Conservation (phyloP, 805 yeast species). For the Pichia paraexigua region DNA sequence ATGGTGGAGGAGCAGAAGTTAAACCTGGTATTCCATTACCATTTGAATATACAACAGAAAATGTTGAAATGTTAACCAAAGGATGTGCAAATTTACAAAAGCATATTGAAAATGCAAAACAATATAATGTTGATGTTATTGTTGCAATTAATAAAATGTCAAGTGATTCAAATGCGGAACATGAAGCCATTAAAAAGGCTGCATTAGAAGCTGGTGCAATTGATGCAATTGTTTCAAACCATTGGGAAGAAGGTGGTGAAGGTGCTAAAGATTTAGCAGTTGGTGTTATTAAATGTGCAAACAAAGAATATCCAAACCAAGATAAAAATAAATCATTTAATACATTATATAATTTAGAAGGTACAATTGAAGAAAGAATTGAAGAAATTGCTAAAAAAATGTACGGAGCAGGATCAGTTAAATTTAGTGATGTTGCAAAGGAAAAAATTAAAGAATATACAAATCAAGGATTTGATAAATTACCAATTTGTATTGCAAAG, state of each 20-base stretch:
- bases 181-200: slow-evolving; percentile 68
- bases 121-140: slow-evolving; percentile 84
- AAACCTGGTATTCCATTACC: slow-evolving; percentile 90
- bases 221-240: slow-evolving; percentile 84
- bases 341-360: slow-evolving; percentile 61
- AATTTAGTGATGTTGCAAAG: slow-evolving; percentile 73
- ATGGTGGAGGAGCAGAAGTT: slow-evolving; percentile 96
- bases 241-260: slow-evolving; percentile 92
- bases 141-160: slow-evolving; percentile 89
- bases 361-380: slow-evolving; percentile 72
- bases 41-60: slow-evolving; percentile 69
- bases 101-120: slow-evolving; percentile 79
- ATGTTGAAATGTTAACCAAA: slow-evolving; percentile 62
- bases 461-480: slow-evolving; percentile 77
- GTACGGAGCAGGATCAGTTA: slow-evolving; percentile 89
- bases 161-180: slow-evolving; percentile 75
- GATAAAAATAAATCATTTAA: slow-evolving; percentile 37
- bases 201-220: slow-evolving; percentile 88
- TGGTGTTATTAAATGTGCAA: slow-evolving; percentile 69
- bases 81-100: slow-evolving; percentile 88
- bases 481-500: slow-evolving; percentile 96
- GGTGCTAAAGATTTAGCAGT: slow-evolving; percentile 83
- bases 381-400: slow-evolving; percentile 71
- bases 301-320: slow-evolving; percentile 32
- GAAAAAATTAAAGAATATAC: slow-evolving; percentile 76